Percentiles rank a stretch among this genome's conserved stretches.
Evolutionary conservation across 345 rosid species (phyloP).

Genomic region (Syzygium aromaticum): DNA sequence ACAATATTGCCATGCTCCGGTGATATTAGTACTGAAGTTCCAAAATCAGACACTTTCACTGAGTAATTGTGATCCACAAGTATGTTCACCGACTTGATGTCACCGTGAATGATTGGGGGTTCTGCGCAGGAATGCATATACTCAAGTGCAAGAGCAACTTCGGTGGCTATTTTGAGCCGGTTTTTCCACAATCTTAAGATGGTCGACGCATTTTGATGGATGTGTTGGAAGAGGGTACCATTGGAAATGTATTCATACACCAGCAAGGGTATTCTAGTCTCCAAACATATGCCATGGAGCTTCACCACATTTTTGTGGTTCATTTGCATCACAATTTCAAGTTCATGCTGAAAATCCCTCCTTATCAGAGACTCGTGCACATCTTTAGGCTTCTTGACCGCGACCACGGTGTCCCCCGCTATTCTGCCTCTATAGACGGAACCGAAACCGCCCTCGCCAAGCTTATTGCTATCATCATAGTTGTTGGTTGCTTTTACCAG

Average conservation of each 20-base stretch:
- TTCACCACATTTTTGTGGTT: background rate
- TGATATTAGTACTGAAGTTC: no score
- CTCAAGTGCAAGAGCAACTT: no score
- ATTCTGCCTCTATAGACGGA: background rate
- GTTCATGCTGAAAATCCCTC: background rate
- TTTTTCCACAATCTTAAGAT: no score
- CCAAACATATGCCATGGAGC: background rate
- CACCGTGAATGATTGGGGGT: no score
- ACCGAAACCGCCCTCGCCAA: background rate
- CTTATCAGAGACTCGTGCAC: background rate
- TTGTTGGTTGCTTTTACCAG: background rate
- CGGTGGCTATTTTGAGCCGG: no score
- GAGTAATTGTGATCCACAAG: no score
- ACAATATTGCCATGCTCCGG: no score
- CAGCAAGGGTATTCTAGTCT: background rate
- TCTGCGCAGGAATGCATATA: no score
- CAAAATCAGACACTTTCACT: no score
- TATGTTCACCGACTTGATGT: no score
- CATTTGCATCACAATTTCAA: background rate
- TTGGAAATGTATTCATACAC: background rate
- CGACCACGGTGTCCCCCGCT: fast-evolving
- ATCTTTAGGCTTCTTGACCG: background rate
- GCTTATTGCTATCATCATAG: background rate
- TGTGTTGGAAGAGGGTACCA: no score
- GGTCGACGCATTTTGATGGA: no score